A percentile compares a stretch with the other conserved stretches of the same genome.
Evolutionary conservation across 345 rosid genomes (phyloP).

Genomic region (Euphorbia tirucalli): DNA sequence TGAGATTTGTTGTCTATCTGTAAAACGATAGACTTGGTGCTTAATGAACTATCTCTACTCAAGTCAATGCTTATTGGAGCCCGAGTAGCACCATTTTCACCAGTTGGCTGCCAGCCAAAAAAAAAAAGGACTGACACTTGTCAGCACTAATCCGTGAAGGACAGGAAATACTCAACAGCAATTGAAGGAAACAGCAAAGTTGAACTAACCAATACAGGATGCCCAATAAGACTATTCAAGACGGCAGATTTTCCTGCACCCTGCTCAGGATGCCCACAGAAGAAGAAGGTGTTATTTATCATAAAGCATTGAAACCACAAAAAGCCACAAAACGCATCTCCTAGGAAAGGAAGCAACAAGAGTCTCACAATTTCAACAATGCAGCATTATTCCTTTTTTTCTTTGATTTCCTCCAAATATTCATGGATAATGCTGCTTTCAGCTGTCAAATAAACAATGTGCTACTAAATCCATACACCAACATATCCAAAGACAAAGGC

Average conservation of each 20-base stretch:
- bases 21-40: constrained; percentile 69
- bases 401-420: background rate
- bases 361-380: background rate
- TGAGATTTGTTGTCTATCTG: constrained; percentile 90
- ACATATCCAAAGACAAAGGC: background rate
- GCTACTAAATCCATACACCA: background rate
- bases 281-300: background rate
- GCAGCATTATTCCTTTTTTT: background rate
- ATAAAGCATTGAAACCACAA: constrained; percentile 1
- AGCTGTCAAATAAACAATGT: background rate
- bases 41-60: constrained; percentile 65
- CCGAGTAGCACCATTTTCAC: constrained; percentile 99
- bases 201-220: constrained; percentile 82
- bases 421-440: background rate
- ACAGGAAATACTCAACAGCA: constrained; percentile 10
- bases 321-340: background rate
- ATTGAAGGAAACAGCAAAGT: constrained; percentile 7
- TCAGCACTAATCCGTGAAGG: constrained; percentile 17
- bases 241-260: constrained; percentile 99
- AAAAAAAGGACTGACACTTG: background rate
- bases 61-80: constrained; percentile 83
- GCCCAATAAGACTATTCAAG: constrained; percentile 91
- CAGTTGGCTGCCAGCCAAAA: constrained; percentile 71
- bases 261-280: constrained; percentile 37
- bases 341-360: background rate